Evolutionary conservation across 495 filamentous ascomycete species (phyloP).

Genomic region (Penicillium salamii): DNA sequence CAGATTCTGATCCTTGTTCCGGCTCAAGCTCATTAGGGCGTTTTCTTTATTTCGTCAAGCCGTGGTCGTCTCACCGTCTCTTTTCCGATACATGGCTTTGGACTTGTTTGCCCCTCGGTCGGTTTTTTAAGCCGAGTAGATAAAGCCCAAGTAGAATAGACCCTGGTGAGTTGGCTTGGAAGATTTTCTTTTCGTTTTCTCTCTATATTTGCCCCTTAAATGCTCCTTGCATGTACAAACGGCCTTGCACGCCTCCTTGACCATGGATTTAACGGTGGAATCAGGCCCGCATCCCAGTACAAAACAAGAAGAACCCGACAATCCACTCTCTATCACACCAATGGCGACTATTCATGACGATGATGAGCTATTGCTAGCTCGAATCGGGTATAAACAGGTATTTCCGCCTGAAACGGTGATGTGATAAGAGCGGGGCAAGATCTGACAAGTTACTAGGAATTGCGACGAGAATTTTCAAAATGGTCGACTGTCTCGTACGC

Average conservation of each 20-base stretch:
- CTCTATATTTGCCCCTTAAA: constrained; percentile 8
- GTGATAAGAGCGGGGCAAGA: neutral
- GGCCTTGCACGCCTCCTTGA: neutral
- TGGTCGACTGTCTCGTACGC: constrained; percentile 75
- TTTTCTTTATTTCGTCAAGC: neutral
- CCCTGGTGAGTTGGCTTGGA: constrained; percentile 6
- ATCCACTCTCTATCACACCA: neutral
- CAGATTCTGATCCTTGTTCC: neutral
- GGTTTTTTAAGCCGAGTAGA: constrained; percentile 8
- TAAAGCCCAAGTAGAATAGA: constrained; percentile 8
- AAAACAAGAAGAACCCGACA: neutral
- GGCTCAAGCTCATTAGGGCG: constrained; percentile 7
- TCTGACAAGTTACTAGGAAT: constrained; percentile 42
- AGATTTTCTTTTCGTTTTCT: constrained; percentile 6
- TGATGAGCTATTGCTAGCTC: constrained; percentile 62
- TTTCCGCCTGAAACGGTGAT: neutral
- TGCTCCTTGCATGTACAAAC: constrained; percentile 4
- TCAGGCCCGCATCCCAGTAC: constrained; percentile 1
- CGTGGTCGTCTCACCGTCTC: constrained; percentile 21
- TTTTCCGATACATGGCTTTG: constrained; percentile 1
- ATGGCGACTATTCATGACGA: constrained; percentile 58
- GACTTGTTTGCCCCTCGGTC: constrained; percentile 14
- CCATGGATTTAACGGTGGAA: constrained; percentile 16
- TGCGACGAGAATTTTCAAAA: constrained; percentile 66
- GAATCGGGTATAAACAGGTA: constrained; percentile 70